Base-by-base conservation (phyloP, 768 basidiomycete species). In the Kwoniella sp. region DNA sequence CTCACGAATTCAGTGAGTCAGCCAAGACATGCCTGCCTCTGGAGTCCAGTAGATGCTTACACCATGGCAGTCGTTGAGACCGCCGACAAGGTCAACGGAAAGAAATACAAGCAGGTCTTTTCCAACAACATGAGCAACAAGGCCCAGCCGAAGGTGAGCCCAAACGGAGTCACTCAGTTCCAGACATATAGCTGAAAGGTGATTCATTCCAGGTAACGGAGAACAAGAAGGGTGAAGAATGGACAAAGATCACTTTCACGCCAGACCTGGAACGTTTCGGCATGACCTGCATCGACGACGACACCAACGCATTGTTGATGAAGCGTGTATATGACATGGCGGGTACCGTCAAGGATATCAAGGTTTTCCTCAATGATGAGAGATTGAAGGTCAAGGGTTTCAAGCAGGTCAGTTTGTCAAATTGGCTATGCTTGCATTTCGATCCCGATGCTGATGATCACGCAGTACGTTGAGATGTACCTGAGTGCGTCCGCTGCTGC, bases 311-410 rank as follows among this genome's bases (percentile, higher is more conserved):
- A 20, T 85, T 99, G 26, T 85, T 99, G 30, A 88, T 88, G 80
- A 92, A 93, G 82, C 92, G 96, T 54, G 95, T 95, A 2, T 97
- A 92, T 79, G 96, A 99, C 78, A 86, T 99, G 86, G 92, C 94
- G 1, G 96, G 96, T n/a, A 94, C 93, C 7, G 86, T 92, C 65
- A 91, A 86, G 81, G 90, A 93, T 70, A 85, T 95, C 80, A 97
- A 97, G 79, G 95, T 98, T 25, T 92, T 86, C 79, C 84, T 97
- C 65, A 93, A 98, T 78, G 92, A 91, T 81, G 90, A 95, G 78
- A 86, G 90, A 23, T 81, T 97, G 73, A 94, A 93, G 79, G 85
- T 96, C 83, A 93, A 93, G 83, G 89, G 87, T 76, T 99, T 99
- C 87, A 93, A 93, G 83, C 78, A 80, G 73, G 80, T 77, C 22